Base-by-base conservation (phyloP, 2,329 filamentous ascomycete genomes). In the Apiospora marii region DNA sequence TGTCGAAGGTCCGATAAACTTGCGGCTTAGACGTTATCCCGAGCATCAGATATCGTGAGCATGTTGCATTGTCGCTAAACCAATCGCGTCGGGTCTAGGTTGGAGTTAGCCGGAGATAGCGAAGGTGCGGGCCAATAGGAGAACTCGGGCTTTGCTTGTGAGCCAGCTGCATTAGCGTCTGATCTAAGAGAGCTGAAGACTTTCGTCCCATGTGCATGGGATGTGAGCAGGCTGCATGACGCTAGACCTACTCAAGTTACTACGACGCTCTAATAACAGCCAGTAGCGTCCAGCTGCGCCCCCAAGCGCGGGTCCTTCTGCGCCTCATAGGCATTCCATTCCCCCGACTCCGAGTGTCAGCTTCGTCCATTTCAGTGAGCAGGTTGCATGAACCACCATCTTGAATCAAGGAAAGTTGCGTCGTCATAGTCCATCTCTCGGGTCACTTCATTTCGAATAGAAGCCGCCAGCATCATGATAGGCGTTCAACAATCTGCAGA, bases 151-250 rank as follows among this genome's bases (percentile, higher is more conserved):
- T 71, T 24, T 71, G 75, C 64, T 4, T 22, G 77, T 78, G 77
- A 79, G 77, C 78, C 75, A 78, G 73, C 75, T 77, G 75, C 76
- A 76, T 78, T 67, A 34, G 24, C 12, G 34, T 22, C 6, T 24
- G 7, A 13, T 7, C 14, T 27, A 30, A 61, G 53, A 6, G 5
- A 14, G 37, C 24, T 10, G 12, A 10, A 4, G 24, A 61, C 3
- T 27, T 4, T 61, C 7, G 3, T 8, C 24, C 24, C 51, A 22
- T 58, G 14, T 5, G 13, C 16, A 22, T 3, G 41, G 72, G 30
- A 70, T 71, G 79, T 79, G 78, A 78, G 81, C 81, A 80, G 78
- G 73, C 72, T 82, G 81, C 82, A 83, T 82, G 74, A 78, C 73
- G 71, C 79, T 80, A 81, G 76, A 75, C 70, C 68, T 73, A 37